These are phyloP conservation scores for Solanum clarkiae DNA, from an alignment of 257 asterid genomes.

Conservation along the genomic window DNA sequence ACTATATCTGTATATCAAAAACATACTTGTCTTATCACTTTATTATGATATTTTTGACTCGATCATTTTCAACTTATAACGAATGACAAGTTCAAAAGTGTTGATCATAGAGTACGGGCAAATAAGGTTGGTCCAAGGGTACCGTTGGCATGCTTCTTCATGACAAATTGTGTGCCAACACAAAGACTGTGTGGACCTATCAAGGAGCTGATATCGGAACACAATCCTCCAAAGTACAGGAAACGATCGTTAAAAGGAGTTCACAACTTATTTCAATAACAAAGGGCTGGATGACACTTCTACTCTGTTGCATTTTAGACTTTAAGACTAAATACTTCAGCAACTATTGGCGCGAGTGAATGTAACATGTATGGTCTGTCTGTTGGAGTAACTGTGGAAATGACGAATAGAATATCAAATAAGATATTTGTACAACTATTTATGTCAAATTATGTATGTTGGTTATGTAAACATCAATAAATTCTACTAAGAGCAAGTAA, in stretches of 20 bases:
- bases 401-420: not conserved
- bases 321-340: not conserved
- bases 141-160: slow-evolving; percentile 12
- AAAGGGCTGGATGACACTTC: slow-evolving; percentile 11
- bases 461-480: not conserved
- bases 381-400: not conserved
- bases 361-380: not conserved
- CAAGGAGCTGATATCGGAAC: slow-evolving; percentile 1
- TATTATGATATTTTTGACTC: not conserved
- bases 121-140: slow-evolving; percentile 7
- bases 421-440: not conserved
- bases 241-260: slow-evolving; percentile 4
- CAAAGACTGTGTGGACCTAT: slow-evolving; percentile 9
- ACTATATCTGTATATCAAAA: fast-evolving
- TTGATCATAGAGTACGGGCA: slow-evolving; percentile 11
- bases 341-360: not conserved
- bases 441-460: not conserved
- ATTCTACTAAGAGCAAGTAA: not conserved
- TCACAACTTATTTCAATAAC: not conserved
- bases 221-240: slow-evolving; percentile 16
- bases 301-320: slow-evolving; percentile 8
- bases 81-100: slow-evolving; percentile 11
- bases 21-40: not conserved
- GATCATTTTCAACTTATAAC: slow-evolving; percentile 5
- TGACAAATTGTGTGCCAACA: not conserved